Percentiles rank a stretch among this genome's conserved stretches.
phyloP scores from a whole-genome alignment of 352 stramenopile genomes.

The Pythium utonaiense region DNA sequence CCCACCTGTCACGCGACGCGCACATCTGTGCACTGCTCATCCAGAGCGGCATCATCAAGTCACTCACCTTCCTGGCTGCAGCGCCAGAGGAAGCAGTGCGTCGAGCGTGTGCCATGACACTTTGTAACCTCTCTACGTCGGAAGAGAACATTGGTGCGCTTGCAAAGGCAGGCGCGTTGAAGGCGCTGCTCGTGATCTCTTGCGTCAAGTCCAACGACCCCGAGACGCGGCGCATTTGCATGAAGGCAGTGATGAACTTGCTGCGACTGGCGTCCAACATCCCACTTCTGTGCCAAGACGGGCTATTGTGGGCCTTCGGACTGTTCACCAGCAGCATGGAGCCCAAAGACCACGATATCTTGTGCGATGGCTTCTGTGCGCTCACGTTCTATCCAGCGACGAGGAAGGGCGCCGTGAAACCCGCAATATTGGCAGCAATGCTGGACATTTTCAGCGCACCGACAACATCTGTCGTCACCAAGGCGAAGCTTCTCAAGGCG shows the following conservation, averaged over 20 bases:
- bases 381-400: conserved; percentile 49
- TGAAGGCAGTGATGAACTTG: conserved; percentile 68
- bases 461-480: conserved; percentile 18
- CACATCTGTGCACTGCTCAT: conserved; percentile 49
- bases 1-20: conserved; percentile 47
- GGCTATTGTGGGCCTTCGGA: conserved; percentile 64
- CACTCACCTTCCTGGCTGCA: conserved; percentile 57
- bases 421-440: conserved; percentile 34
- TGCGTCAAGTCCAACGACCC: conserved; percentile 80
- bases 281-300: conserved; percentile 60
- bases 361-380: conserved; percentile 64
- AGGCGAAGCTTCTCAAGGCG: conserved; percentile 42
- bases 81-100: conserved; percentile 70
- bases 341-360: conserved; percentile 49
- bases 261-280: conserved; percentile 45
- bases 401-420: conserved; percentile 45
- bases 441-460: conserved; percentile 36
- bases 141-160: conserved; percentile 89
- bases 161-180: conserved; percentile 83
- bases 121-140: conserved; percentile 91
- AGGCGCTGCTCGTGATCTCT: conserved; percentile 83
- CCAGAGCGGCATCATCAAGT: conserved; percentile 59
- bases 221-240: conserved; percentile 67
- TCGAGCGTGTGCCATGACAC: conserved; percentile 77
- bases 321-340: conserved; percentile 60